Percentiles rank a stretch among this genome's conserved stretches.
phyloP scores from a whole-genome alignment of 495 filamentous ascomycete species.

The Pyrenopolyporus hunteri region DNA sequence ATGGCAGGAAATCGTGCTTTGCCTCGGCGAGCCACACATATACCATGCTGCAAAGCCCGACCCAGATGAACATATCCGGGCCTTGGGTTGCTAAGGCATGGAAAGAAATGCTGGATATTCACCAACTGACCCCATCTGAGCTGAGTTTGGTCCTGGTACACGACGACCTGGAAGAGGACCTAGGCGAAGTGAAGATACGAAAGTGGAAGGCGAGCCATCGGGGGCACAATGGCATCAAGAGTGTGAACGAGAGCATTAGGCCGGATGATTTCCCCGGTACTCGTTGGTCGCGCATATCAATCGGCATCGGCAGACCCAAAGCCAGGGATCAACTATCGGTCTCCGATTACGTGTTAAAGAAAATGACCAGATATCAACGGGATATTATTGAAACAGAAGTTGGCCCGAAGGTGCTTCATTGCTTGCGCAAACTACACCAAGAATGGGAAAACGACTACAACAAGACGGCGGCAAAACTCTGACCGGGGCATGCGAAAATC shows the following conservation, averaged over 20 bases:
- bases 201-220: conserved; percentile 64
- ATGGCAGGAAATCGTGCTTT: conserved; percentile 48
- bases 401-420: conserved; percentile 56
- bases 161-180: conserved; percentile 76
- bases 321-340: conserved; percentile 63
- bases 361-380: conserved; percentile 59
- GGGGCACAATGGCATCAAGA: conserved; percentile 84
- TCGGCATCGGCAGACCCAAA: conserved; percentile 75
- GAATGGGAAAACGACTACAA: conserved; percentile 39
- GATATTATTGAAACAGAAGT: conserved; percentile 55
- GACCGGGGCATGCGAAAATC: neutral
- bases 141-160: conserved; percentile 73
- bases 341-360: conserved; percentile 69
- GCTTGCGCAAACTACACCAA: conserved; percentile 55
- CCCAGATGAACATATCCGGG: conserved; percentile 78
- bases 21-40: conserved; percentile 56
- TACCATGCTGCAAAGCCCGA: conserved; percentile 70
- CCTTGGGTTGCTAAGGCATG: conserved; percentile 56
- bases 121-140: conserved; percentile 42
- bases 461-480: neutral
- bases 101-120: conserved; percentile 46
- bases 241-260: conserved; percentile 58
- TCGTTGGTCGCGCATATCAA: conserved; percentile 57
- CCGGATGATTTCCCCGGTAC: conserved; percentile 31
- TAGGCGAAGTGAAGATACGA: conserved; percentile 67